phyloP scores from a whole-genome alignment of 306 rosid species.

The Rosa rugosa region DNA sequence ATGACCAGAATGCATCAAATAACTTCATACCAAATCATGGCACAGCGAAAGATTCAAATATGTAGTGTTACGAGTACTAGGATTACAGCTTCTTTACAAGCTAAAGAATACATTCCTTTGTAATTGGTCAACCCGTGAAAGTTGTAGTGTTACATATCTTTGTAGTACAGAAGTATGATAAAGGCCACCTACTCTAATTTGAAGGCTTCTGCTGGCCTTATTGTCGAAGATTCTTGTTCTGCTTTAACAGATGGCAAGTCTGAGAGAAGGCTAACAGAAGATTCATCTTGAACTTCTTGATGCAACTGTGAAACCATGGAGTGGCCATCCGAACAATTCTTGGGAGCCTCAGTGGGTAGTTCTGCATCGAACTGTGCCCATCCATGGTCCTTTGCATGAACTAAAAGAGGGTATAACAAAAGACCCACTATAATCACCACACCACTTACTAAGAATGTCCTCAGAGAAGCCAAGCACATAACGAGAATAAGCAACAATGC shows the following conservation, averaged over 20 bases:
- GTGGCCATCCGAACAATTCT: conserved; percentile 32
- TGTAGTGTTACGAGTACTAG: not conserved
- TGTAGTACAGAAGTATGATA: not conserved
- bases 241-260: conserved; percentile 27
- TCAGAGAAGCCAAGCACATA: conserved; percentile 76
- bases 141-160: not conserved
- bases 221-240: conserved; percentile 37
- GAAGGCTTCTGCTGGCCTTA: conserved; percentile 35
- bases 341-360: conserved; percentile 29
- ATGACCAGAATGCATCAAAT: not conserved
- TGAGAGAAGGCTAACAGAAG: conserved; percentile 43
- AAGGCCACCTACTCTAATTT: conserved; percentile 27
- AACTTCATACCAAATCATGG: not conserved
- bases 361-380: conserved; percentile 50
- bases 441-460: conserved; percentile 65
- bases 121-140: not conserved
- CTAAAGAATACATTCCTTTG: conserved; percentile 5
- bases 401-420: conserved; percentile 56
- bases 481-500: conserved; percentile 71
- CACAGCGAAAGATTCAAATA: not conserved
- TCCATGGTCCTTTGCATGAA: conserved; percentile 53
- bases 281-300: conserved; percentile 44
- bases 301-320: conserved; percentile 22
- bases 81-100: not conserved
- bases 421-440: conserved; percentile 53